Conservation (phyloP, 352 stramenopile species). For the Phytopythium vexans region DNA sequence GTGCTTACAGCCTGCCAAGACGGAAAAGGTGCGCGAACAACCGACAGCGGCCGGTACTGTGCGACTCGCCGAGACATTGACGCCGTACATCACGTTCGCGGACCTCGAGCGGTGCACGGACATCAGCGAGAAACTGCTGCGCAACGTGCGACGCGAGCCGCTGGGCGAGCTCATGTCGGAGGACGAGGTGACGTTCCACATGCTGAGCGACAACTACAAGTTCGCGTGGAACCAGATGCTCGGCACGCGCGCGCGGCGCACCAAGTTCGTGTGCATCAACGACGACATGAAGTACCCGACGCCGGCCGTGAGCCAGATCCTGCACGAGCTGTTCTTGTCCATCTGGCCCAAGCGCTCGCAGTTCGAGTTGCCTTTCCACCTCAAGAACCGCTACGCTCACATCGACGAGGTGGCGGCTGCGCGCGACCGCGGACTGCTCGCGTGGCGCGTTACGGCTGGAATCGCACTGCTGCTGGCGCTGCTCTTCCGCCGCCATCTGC, state of each 20-base stretch:
- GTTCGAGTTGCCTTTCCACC: slow-evolving; percentile 89
- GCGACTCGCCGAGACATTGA: slow-evolving; percentile 67
- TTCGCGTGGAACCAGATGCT: slow-evolving; percentile 92
- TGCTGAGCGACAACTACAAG: slow-evolving; percentile 91
- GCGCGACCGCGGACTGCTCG: slow-evolving; percentile 39
- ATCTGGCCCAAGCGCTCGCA: slow-evolving; percentile 90
- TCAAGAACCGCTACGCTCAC: slow-evolving; percentile 85
- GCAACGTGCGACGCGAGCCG: slow-evolving; percentile 63
- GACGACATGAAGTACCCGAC: slow-evolving; percentile 93
- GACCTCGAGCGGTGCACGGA: slow-evolving; percentile 49
- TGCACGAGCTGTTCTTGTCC: slow-evolving; percentile 91
- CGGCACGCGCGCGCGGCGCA: slow-evolving; percentile 84
- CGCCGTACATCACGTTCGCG: slow-evolving; percentile 67
- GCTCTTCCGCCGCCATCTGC: slow-evolving; percentile 55
- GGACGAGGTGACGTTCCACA: slow-evolving; percentile 93
- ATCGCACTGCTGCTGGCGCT: slow-evolving; percentile 40
- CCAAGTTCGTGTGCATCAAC: slow-evolving; percentile 97
- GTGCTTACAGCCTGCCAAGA: slow-evolving; percentile 69
- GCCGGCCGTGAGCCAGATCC: slow-evolving; percentile 71
- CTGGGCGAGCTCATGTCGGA: slow-evolving; percentile 69
- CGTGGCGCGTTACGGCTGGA: slow-evolving; percentile 19
- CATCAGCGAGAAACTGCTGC: slow-evolving; percentile 48
- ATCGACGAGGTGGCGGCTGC: slow-evolving; percentile 74
- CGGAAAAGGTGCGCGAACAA: slow-evolving; percentile 68
- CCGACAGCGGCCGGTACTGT: slow-evolving; percentile 54